phyloP scores from a whole-genome alignment of 495 filamentous ascomycete genomes.

The Cryomyces antarcticus region DNA sequence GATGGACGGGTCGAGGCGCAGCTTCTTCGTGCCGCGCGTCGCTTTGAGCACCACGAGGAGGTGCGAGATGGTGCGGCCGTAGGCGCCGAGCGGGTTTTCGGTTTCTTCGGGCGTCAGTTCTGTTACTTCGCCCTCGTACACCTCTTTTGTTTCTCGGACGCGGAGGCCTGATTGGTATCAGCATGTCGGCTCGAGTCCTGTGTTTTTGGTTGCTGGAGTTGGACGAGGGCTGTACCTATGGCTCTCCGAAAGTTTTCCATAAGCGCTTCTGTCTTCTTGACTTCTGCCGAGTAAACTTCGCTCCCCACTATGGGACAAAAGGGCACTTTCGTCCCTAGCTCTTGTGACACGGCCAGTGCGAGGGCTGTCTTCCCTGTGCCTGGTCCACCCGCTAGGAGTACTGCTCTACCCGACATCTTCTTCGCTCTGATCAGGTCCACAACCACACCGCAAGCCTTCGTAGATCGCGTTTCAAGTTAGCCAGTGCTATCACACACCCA shows the following conservation, averaged over 20 bases:
- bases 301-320: constrained; percentile 95
- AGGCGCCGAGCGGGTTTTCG: constrained; percentile 92
- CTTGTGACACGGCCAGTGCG: constrained; percentile 81
- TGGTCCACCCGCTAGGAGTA: constrained; percentile 77
- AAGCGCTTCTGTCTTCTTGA: constrained; percentile 96
- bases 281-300: constrained; percentile 89
- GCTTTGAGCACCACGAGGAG: constrained; percentile 79
- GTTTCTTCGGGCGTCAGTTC: constrained; percentile 89
- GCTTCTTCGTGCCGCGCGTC: constrained; percentile 84
- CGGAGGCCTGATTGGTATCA: constrained; percentile 35
- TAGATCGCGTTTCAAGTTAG: background rate
- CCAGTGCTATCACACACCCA: background rate
- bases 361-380: constrained; percentile 95
- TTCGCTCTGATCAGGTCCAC: constrained; percentile 85
- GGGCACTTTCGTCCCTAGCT: constrained; percentile 89
- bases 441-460: constrained; percentile 73
- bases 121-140: constrained; percentile 92
- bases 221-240: constrained; percentile 38
- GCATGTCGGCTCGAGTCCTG: background rate
- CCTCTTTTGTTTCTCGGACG: constrained; percentile 94
- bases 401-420: constrained; percentile 92
- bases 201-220: background rate
- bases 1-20: constrained; percentile 87
- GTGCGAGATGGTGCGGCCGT: constrained; percentile 85
- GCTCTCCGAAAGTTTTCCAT: constrained; percentile 97